Percentiles rank a stretch among this genome's conserved stretches.
Conservation (phyloP, 768 basidiomycete species). For the Tylopilus balloui region DNA sequence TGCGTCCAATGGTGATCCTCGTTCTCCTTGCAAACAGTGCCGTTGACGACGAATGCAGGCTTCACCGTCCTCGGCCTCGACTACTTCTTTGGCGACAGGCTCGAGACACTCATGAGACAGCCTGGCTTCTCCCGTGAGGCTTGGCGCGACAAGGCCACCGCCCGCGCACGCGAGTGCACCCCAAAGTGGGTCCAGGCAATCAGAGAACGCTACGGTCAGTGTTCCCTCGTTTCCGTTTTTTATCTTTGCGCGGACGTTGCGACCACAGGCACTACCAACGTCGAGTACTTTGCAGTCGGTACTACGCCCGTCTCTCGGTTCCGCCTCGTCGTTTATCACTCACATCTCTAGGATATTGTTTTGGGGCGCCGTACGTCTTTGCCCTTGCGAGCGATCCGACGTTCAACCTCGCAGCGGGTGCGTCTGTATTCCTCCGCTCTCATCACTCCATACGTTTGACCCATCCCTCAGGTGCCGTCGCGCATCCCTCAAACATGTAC, state of each 20-base stretch:
- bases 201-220: slow-evolving; percentile 45
- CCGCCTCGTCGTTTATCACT: background rate
- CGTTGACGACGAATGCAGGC: slow-evolving; percentile 33
- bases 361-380: slow-evolving; percentile 51
- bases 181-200: slow-evolving; percentile 53
- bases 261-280: slow-evolving; percentile 20
- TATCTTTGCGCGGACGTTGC: slow-evolving; percentile 1
- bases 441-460: background rate
- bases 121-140: slow-evolving; percentile 35
- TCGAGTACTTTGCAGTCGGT: slow-evolving; percentile 47
- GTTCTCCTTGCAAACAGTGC: too few relatives aligned
- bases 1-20: slow-evolving; percentile 48
- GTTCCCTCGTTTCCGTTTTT: background rate
- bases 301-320: background rate
- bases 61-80: slow-evolving; percentile 57
- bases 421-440: background rate
- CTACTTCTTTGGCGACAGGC: slow-evolving; percentile 58
- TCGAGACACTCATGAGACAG: slow-evolving; percentile 38
- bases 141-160: slow-evolving; percentile 39
- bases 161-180: slow-evolving; percentile 36
- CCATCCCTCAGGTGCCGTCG: slow-evolving; percentile 44
- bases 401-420: slow-evolving; percentile 43
- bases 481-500: slow-evolving; percentile 42
- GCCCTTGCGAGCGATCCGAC: slow-evolving; percentile 41
- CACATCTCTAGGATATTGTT: slow-evolving; percentile 46